Conservation (phyloP, 768 basidiomycete species). For the Boletus rubescentipes region DNA sequence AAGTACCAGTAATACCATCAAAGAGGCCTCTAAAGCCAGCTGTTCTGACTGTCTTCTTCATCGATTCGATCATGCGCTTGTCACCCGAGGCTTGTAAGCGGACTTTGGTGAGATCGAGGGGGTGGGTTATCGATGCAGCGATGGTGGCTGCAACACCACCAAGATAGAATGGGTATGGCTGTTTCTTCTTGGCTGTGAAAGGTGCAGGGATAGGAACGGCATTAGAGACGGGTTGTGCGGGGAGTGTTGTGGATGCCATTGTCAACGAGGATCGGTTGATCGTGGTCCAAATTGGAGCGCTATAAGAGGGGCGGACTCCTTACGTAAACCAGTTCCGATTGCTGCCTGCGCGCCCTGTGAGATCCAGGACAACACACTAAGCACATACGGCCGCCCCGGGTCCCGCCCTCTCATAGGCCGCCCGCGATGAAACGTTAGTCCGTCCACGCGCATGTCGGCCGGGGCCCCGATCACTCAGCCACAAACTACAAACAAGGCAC, state of each 20-base stretch:
- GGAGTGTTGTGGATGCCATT: constrained; percentile 17
- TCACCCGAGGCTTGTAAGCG: constrained; percentile 90
- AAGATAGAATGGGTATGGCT: constrained; percentile 85
- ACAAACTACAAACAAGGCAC: constrained; percentile 10
- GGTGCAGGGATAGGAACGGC: constrained; percentile 2
- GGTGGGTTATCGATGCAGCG: constrained; percentile 86
- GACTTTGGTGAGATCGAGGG: constrained; percentile 88
- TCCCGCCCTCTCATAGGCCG: not conserved
- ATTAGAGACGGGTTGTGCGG: constrained; percentile 11
- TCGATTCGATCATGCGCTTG: constrained; percentile 83
- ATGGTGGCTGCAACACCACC: constrained; percentile 87
- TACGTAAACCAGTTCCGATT: constrained; percentile 14
- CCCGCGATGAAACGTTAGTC: not conserved
- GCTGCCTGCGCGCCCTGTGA: not conserved
- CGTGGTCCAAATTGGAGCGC: not conserved
- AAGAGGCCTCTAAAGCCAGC: constrained; percentile 74
- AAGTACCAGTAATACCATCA: constrained; percentile 86
- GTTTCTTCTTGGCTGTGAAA: constrained; percentile 44
- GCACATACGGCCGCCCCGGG: not conserved
- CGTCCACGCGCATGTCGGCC: not conserved
- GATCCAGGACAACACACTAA: not conserved
- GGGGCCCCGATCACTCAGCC: not conserved
- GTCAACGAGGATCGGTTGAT: not conserved
- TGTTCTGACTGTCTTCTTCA: constrained; percentile 78
- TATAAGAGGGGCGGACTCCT: constrained; percentile 10